Evolutionary conservation across 768 basidiomycete species (phyloP).

Genomic region (Naganishia vaughanmartiniae): DNA sequence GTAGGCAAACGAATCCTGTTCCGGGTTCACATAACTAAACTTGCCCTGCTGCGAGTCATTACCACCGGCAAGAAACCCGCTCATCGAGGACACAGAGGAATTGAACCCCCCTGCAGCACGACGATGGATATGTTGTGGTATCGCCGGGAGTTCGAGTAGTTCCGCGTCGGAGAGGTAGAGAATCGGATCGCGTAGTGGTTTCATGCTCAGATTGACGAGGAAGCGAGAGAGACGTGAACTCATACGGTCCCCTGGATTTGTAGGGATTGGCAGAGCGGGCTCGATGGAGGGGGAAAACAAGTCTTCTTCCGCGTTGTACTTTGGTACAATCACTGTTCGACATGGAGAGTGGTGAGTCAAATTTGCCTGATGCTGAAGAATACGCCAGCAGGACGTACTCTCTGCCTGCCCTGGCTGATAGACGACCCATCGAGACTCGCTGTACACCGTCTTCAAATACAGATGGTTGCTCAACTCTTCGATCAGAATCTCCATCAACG

Average conservation of each 20-base stretch:
- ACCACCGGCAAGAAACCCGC: neutral
- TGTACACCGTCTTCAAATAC: constrained; percentile 96
- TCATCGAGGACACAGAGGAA: constrained; percentile 1
- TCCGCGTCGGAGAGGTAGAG: constrained; percentile 48
- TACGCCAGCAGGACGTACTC: constrained; percentile 57
- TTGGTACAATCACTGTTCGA: constrained; percentile 25
- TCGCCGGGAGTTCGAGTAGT: constrained; percentile 31
- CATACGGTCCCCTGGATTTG: neutral
- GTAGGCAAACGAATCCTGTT: constrained; percentile 87
- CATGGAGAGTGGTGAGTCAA: too few relatives aligned
- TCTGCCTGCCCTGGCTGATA: constrained; percentile 75
- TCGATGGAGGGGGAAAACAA: neutral
- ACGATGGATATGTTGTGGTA: constrained; percentile 9
- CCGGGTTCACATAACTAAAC: constrained; percentile 62
- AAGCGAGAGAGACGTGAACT: constrained; percentile 51
- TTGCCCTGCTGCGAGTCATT: constrained; percentile 9
- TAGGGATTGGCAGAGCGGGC: neutral
- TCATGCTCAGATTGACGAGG: constrained; percentile 47
- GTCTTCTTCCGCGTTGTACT: constrained; percentile 24
- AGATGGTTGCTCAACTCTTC: constrained; percentile 95
- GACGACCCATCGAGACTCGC: constrained; percentile 83
- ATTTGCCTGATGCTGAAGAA: too few relatives aligned
- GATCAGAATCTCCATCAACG: constrained; percentile 82
- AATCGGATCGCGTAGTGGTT: constrained; percentile 50
- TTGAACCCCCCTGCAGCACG: neutral